Evolutionary conservation across 306 rosid species (phyloP), one percentile per base, ranked within the genome.

Genomic region (Trifolium pratense): DNA sequence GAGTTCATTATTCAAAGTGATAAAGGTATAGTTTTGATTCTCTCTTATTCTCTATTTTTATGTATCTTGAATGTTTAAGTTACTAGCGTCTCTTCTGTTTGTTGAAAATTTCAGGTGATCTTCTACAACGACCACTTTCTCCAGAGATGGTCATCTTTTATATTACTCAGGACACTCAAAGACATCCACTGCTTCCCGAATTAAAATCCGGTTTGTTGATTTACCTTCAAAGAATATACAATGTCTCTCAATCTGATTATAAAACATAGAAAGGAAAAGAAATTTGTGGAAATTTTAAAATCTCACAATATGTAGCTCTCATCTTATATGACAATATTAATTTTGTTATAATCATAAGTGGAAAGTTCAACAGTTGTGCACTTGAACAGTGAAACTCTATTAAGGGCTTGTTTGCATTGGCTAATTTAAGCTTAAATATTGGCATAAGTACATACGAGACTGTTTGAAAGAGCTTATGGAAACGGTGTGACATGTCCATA

Each of bases 81-180:
- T 55, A 10, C 21, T 12, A 21, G 16, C 29, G 51, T 64, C 42
- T 29, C 25, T 70, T 78, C 34, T 53, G 20, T 37, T 71, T 51
- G 76, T 79, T 53, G 49, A 66, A 31, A 55, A 57, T 67, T 73
- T 76, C 80, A 94, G 98, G 61, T 73, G 92, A 91, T 86, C 88
- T 86, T 80, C 79, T 77, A 11, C 89, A 89, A 85, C 75, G 81
- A 34, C 92, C 98, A 43, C 61, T 88, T 78, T 66, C 96, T 70
- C 89, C 92, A 2, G 97, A 91, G 84, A 89, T 80, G 90, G 90
- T 91, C 16, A 66, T 87, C 83, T 91, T 91, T 83, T 94, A 94
- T 83, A 83, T 94, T 56, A 94, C 98, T 10, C 98, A 94, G 66
- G 98, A 94, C 87, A 91, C 98, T 68, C 98, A 89, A 83, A 85